Conservation (phyloP, 2,329 filamentous ascomycete genomes). For the Fusarium brevicatenulatum region DNA sequence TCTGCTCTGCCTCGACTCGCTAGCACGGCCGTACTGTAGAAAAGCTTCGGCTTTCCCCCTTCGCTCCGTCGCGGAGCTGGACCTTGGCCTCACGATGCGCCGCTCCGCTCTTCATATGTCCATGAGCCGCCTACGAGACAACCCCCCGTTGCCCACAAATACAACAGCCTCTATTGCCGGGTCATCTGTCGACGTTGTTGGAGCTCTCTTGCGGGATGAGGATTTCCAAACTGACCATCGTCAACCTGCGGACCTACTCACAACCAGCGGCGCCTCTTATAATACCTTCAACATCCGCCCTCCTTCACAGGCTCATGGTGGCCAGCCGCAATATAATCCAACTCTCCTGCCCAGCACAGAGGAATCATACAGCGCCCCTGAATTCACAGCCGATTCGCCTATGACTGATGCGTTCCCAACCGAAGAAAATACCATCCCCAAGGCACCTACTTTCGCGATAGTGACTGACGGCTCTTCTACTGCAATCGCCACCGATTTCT, state of each 20-base stretch:
- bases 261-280: constrained; percentile 8
- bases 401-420: constrained; percentile 37
- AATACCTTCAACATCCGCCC: constrained; percentile 2
- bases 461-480: constrained; percentile 4
- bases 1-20: constrained; percentile 9
- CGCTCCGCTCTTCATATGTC: constrained; percentile 24
- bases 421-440: constrained; percentile 18
- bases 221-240: constrained; percentile 29
- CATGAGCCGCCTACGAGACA: constrained; percentile 35
- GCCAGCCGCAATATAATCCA: constrained; percentile 5
- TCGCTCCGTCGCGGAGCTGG: constrained; percentile 5
- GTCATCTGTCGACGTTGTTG: constrained; percentile 19
- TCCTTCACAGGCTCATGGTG: constrained; percentile 13
- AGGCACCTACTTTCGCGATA: constrained; percentile 17
- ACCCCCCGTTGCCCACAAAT: background rate
- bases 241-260: constrained; percentile 7
- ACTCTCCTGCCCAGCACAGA: background rate
- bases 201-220: constrained; percentile 33
- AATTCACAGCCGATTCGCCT: constrained; percentile 21
- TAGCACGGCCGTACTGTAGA: constrained; percentile 30
- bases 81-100: constrained; percentile 41
- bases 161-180: constrained; percentile 6
- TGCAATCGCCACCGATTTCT: background rate
- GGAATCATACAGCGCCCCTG: constrained; percentile 16
- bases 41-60: constrained; percentile 27